Conservation (phyloP, 2,329 filamentous ascomycete species). For the Grosmannia clavigera region DNA sequence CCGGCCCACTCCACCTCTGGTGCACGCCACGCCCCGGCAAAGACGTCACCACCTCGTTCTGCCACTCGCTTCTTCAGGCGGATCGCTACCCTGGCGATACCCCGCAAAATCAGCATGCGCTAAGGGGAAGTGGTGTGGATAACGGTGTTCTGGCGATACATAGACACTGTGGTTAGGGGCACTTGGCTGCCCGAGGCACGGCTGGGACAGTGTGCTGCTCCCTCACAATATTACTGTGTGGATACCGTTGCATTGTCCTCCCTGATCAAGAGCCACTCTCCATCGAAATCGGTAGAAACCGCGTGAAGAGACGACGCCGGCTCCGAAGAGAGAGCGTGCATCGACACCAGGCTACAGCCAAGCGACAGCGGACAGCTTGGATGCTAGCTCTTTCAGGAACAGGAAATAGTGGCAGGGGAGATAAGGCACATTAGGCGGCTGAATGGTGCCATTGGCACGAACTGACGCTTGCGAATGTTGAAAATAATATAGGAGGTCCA, state of each 20-base stretch:
- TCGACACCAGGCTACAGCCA: too few species aligned
- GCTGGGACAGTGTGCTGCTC: not conserved
- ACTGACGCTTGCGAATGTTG: not conserved
- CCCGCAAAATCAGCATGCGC: constrained; percentile 7
- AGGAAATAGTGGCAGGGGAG: not conserved
- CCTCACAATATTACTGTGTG: not conserved
- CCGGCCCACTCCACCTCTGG: not conserved
- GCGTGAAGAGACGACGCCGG: not conserved
- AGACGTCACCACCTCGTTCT: not conserved
- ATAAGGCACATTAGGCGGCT: too few species aligned
- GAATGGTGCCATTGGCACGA: not conserved
- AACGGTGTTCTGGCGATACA: not conserved
- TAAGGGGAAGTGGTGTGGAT: not conserved
- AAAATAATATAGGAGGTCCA: not conserved
- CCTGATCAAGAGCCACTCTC: not conserved
- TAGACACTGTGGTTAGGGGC: not conserved
- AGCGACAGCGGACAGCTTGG: not conserved
- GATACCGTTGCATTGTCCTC: not conserved
- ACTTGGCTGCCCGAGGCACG: not conserved
- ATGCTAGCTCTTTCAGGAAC: not conserved
- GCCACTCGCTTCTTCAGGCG: not conserved
- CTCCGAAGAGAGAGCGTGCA: too few species aligned
- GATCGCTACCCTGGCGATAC: constrained; percentile 3
- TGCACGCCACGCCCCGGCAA: not conserved
- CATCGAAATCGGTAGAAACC: not conserved